A percentile compares a stretch with the other conserved stretches of the same genome.
Conservation (phyloP, 2,329 filamentous ascomycete species). For the Plectosphaerella cucumerina region DNA sequence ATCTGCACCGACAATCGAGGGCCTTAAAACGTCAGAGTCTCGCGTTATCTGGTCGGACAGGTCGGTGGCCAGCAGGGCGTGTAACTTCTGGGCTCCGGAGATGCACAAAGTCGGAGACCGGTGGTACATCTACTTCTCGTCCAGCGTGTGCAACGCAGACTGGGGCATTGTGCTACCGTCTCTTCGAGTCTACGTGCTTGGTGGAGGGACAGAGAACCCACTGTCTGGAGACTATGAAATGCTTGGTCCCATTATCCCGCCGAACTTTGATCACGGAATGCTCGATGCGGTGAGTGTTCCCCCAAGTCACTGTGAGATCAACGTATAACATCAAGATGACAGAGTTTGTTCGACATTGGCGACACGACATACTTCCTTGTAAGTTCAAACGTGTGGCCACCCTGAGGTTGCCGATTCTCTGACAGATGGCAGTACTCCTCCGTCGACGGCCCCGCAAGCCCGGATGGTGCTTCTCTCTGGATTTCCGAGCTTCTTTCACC, state of each 20-base stretch:
- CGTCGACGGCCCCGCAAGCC: constrained; percentile 9
- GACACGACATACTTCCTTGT: too few relatives aligned
- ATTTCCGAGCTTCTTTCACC: constrained; percentile 11
- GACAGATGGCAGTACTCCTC: constrained; percentile 10
- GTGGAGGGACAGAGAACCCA: constrained; percentile 8
- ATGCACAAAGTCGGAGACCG: constrained; percentile 11
- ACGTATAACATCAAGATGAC: too few relatives aligned
- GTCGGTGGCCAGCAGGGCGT: constrained; percentile 7
- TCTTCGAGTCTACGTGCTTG: constrained; percentile 10
- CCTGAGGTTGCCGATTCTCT: background rate
- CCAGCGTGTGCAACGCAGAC: constrained; percentile 8
- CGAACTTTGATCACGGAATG: constrained; percentile 12
- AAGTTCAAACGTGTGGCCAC: too few relatives aligned
- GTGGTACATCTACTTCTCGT: constrained; percentile 16
- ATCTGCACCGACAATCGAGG: constrained; percentile 11
- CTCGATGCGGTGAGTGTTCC: constrained; percentile 8
- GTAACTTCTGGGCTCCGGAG: constrained; percentile 16
- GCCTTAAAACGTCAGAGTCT: constrained; percentile 10
- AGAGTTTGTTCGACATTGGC: too few relatives aligned
- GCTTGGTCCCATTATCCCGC: constrained; percentile 9
- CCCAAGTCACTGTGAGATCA: too few relatives aligned
- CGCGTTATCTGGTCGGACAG: constrained; percentile 9
- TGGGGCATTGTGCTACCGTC: constrained; percentile 13
- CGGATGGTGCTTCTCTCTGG: constrained; percentile 15
- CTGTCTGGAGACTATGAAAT: constrained; percentile 7